Percentiles rank a stretch among this genome's conserved stretches.
Evolutionary conservation across 1,284 basidiomycete genomes (phyloP).

Genomic region (Marasmius tenuissimus): DNA sequence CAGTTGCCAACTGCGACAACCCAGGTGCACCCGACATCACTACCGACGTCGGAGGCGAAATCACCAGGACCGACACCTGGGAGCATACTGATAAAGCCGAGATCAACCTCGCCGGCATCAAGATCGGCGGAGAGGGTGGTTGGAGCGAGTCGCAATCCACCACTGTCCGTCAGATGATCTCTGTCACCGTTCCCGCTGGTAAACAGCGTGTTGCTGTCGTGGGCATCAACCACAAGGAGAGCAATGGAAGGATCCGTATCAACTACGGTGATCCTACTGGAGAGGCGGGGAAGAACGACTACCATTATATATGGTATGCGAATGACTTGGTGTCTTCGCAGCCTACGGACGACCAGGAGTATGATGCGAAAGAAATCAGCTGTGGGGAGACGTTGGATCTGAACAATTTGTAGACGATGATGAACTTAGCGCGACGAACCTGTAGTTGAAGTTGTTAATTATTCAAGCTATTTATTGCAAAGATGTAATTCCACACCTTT

Average conservation of each 20-base stretch:
- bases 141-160: background rate
- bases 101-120: conserved; percentile 1
- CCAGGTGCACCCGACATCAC: background rate
- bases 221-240: background rate
- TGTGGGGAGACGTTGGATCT: background rate
- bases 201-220: background rate
- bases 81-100: background rate
- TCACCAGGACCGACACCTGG: background rate
- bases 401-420: background rate
- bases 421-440: too few relatives aligned
- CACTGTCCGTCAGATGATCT: background rate
- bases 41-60: conserved; percentile 1
- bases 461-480: too few relatives aligned
- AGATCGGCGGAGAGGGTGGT: background rate
- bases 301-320: conserved; percentile 1
- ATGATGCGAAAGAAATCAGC: background rate
- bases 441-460: too few relatives aligned
- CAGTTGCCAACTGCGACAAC: background rate
- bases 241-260: background rate
- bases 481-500: too few relatives aligned
- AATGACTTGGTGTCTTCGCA: background rate
- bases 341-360: background rate
- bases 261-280: conserved; percentile 1
- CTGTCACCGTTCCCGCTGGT: background rate
- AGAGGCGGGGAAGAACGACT: conserved; percentile 2